These are phyloP conservation scores for Coemansia sp. DNA, from an alignment of 192 early-diverging fungal genomes.

Conservation along the genomic window DNA sequence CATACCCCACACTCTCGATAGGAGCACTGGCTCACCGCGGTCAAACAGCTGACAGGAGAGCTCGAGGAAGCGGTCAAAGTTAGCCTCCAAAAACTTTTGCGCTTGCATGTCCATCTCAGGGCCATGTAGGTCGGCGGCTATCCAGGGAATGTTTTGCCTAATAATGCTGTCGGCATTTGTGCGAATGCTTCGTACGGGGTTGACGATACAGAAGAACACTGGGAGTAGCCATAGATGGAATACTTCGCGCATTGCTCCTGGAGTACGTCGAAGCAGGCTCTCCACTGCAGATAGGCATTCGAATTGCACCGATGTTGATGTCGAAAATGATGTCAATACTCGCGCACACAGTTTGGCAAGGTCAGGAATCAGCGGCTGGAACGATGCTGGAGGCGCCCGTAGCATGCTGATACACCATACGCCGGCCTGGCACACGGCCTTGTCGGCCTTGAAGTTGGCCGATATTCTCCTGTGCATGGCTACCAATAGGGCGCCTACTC, in stretches of 20 bases:
- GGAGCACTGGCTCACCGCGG: slow-evolving; percentile 23
- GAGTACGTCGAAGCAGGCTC: slow-evolving; percentile 28
- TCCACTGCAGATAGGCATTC: slow-evolving; percentile 44
- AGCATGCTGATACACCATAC: slow-evolving; percentile 31
- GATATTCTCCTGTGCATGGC: slow-evolving; percentile 1
- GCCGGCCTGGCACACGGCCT: slow-evolving; percentile 27
- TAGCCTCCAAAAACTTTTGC: slow-evolving; percentile 15
- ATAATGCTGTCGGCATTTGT: slow-evolving; percentile 43
- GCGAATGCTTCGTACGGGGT: slow-evolving; percentile 38
- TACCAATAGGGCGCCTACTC: slow-evolving; percentile 3
- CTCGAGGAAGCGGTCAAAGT: slow-evolving; percentile 19
- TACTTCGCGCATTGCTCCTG: slow-evolving; percentile 23
- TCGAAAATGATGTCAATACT: slow-evolving; percentile 13
- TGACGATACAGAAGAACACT: slow-evolving; percentile 34
- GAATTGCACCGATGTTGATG: slow-evolving; percentile 33
- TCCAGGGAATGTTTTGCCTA: slow-evolving; percentile 48
- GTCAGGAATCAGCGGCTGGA: slow-evolving; percentile 14
- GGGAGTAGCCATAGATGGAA: slow-evolving; percentile 39
- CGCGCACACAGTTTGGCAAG: slow-evolving; percentile 15
- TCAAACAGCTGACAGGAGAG: slow-evolving; percentile 16
- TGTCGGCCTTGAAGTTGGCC: slow-evolving; percentile 18
- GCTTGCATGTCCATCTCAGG: slow-evolving; percentile 25
- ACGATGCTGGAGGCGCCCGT: slow-evolving; percentile 12
- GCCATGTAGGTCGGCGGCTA: slow-evolving; percentile 36
- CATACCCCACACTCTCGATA: slow-evolving; percentile 50